phyloP scores from a whole-genome alignment of 2,329 filamentous ascomycete genomes.

The Cyphellophora europaea region DNA sequence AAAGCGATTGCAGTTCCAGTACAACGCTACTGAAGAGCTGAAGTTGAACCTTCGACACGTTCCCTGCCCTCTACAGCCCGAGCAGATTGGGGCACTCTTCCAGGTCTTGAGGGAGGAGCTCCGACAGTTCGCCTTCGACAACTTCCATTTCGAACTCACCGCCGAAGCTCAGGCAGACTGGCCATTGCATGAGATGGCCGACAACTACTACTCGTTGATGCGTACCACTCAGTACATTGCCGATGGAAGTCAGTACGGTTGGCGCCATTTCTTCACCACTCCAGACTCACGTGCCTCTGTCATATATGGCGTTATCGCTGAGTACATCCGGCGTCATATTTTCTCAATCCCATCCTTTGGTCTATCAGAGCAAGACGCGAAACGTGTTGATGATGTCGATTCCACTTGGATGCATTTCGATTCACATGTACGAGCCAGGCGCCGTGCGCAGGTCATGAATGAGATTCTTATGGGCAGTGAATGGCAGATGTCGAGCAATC shows the following conservation, averaged over 20 bases:
- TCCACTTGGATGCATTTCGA: background rate
- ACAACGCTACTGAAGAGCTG: conserved; percentile 1
- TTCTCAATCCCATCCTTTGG: conserved; percentile 7
- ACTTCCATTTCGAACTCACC: conserved; percentile 12
- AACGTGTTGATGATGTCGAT: background rate
- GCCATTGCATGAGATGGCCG: conserved; percentile 9
- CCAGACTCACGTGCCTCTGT: conserved; percentile 10
- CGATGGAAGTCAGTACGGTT: conserved; percentile 9
- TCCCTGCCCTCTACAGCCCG: conserved; percentile 6
- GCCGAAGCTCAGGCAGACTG: conserved; percentile 6
- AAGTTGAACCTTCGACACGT: background rate
- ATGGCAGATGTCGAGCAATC: background rate
- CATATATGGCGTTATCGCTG: conserved; percentile 12
- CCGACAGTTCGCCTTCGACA: conserved; percentile 5
- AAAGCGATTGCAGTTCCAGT: background rate
- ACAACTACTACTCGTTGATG: conserved; percentile 6
- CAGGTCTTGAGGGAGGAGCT: conserved; percentile 8
- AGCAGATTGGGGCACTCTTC: conserved; percentile 11
- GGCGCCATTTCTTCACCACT: conserved; percentile 16
- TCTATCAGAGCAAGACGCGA: background rate
- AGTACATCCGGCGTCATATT: conserved; percentile 12
- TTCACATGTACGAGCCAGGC: background rate
- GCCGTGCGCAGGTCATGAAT: background rate
- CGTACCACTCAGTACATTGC: conserved; percentile 8
- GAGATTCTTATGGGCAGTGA: background rate